A percentile compares a stretch with the other conserved stretches of the same genome.
Evolutionary conservation across 1,284 basidiomycete genomes (phyloP).

Genomic region (Apiotrichum veenhuisii): DNA sequence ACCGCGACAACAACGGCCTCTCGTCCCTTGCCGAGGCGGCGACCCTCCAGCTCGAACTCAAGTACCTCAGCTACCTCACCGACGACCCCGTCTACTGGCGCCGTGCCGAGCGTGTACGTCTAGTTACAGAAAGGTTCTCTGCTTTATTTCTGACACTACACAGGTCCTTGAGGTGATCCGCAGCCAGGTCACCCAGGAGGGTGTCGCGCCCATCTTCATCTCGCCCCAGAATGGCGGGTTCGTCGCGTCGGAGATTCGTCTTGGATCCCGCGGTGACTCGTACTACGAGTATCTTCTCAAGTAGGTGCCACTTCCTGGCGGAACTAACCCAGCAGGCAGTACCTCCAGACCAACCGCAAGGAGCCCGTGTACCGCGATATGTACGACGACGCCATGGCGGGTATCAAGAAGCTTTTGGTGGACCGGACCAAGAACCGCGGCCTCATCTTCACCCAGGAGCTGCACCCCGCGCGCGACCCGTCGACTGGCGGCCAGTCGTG

Average conservation of each 20-base stretch:
- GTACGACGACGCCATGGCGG: conserved; percentile 79
- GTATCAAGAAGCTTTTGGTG: conserved; percentile 72
- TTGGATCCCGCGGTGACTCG: conserved; percentile 89
- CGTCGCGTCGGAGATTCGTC: conserved; percentile 69
- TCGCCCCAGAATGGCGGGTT: conserved; percentile 67
- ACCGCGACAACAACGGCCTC: conserved; percentile 62
- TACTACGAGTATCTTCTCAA: conserved; percentile 94
- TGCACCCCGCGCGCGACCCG: conserved; percentile 50
- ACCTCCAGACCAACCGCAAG: conserved; percentile 59
- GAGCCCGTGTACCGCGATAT: conserved; percentile 81
- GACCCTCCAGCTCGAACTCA: conserved; percentile 83
- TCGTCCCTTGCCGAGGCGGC: conserved; percentile 80
- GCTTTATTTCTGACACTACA: not conserved
- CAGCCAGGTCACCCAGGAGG: conserved; percentile 61
- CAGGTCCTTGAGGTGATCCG: conserved; percentile 56
- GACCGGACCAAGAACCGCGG: conserved; percentile 59
- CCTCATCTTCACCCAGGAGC: conserved; percentile 77
- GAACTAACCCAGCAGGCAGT: conserved; percentile 36
- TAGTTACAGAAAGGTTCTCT: not conserved
- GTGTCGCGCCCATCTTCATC: conserved; percentile 80
- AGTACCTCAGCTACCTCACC: conserved; percentile 78
- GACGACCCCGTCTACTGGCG: conserved; percentile 76
- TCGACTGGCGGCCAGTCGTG: conserved; percentile 52
- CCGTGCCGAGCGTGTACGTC: conserved; percentile 65
- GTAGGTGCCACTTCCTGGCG: not conserved